Evolutionary conservation across 2,329 filamentous ascomycete species (phyloP).

Genomic region (Colletotrichum euphorbiae): DNA sequence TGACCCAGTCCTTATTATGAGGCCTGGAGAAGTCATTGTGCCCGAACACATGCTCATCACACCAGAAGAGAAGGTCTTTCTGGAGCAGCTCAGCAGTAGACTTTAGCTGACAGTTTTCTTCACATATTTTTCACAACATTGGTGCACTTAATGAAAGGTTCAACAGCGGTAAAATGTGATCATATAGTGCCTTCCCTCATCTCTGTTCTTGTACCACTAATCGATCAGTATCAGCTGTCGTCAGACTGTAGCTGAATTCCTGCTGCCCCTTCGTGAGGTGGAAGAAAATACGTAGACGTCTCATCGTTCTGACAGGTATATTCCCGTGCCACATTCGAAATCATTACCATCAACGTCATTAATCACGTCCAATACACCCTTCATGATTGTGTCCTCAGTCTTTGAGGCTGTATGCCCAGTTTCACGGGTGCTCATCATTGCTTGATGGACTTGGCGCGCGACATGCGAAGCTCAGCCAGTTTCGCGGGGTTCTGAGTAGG

Average conservation of each 20-base stretch:
- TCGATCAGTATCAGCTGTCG: not conserved
- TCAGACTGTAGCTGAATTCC: not conserved
- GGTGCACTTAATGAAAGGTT: not conserved
- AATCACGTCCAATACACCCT: conserved; percentile 17
- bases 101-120: conserved; percentile 41
- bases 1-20: conserved; percentile 50
- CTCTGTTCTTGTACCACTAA: conserved; percentile 3
- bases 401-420: not conserved
- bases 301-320: not conserved
- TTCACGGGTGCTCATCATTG: conserved; percentile 6
- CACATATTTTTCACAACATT: not conserved
- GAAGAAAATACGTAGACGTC: not conserved
- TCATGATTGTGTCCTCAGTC: conserved; percentile 25
- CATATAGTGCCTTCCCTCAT: not conserved
- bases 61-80: conserved; percentile 51
- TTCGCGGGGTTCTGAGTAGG: conserved; percentile 58
- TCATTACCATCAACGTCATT: conserved; percentile 31
- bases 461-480: conserved; percentile 44
- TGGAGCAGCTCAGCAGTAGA: conserved; percentile 51
- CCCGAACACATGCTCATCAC: conserved; percentile 52
- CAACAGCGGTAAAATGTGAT: not conserved
- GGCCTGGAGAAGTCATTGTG: conserved; percentile 49
- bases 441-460: conserved; percentile 33
- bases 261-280: not conserved
- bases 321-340: conserved; percentile 4